phyloP scores from a whole-genome alignment of 768 basidiomycete species.

The Podaxis carcinomalis region DNA sequence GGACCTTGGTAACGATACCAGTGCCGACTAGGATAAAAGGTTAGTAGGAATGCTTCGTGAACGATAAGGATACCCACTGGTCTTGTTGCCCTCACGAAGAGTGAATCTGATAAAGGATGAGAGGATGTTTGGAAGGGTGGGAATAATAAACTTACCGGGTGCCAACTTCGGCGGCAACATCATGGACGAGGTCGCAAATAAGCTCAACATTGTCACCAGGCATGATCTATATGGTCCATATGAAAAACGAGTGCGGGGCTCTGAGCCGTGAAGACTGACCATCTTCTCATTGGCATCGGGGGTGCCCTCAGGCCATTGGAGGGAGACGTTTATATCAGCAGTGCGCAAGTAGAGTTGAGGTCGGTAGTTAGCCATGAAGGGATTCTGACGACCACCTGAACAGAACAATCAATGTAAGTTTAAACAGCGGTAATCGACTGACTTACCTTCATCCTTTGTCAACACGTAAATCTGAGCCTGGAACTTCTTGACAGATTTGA shows the following conservation, averaged over 20 bases:
- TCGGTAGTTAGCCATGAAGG: constrained; percentile 91
- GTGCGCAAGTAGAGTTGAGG: constrained; percentile 97
- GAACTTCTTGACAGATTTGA: constrained; percentile 95
- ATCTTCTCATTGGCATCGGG: constrained; percentile 82
- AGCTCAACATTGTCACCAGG: constrained; percentile 98
- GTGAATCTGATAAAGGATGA: constrained; percentile 54
- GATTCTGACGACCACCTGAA: constrained; percentile 76
- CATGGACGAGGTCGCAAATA: constrained; percentile 75
- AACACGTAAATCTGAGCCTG: constrained; percentile 86
- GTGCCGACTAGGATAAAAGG: constrained; percentile 66
- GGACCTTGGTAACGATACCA: constrained; percentile 86
- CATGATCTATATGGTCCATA: constrained; percentile 60
- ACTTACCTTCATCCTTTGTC: neutral
- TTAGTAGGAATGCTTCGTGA: constrained; percentile 5
- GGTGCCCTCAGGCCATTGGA: constrained; percentile 87
- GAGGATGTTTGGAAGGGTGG: constrained; percentile 7
- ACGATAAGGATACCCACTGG: constrained; percentile 50
- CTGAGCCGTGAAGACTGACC: constrained; percentile 35
- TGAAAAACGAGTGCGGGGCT: neutral
- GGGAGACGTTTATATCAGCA: constrained; percentile 81
- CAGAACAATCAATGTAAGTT: neutral
- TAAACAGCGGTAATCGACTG: neutral
- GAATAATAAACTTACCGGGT: constrained; percentile 46
- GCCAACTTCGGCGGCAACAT: constrained; percentile 87
- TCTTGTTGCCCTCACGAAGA: constrained; percentile 91